phyloP scores from a whole-genome alignment of 495 filamentous ascomycete genomes.

The Thozetella sp. region DNA sequence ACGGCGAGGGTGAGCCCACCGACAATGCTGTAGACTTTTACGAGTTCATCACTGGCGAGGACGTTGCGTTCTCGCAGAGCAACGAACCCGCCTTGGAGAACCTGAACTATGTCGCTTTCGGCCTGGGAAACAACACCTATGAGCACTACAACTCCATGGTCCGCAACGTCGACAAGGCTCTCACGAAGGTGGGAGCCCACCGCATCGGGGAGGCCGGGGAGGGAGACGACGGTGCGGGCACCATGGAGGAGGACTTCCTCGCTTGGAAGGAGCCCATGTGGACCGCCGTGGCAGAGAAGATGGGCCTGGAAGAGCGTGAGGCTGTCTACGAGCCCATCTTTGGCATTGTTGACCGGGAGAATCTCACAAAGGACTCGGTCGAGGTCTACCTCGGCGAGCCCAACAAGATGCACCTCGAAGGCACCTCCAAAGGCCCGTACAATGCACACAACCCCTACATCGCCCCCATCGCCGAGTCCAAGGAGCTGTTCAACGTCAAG shows the following conservation, averaged over 20 bases:
- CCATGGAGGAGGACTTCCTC: constrained; percentile 99
- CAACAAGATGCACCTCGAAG: constrained; percentile 93
- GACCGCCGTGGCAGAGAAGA: constrained; percentile 74
- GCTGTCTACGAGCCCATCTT: constrained; percentile 95
- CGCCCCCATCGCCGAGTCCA: constrained; percentile 88
- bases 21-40: constrained; percentile 99
- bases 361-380: constrained; percentile 74
- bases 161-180: constrained; percentile 78
- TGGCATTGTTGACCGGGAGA: constrained; percentile 75
- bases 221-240: constrained; percentile 96
- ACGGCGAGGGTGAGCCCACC: constrained; percentile 97
- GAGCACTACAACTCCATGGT: constrained; percentile 99
- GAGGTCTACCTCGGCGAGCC: constrained; percentile 95
- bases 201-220: constrained; percentile 89
- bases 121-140: constrained; percentile 98
- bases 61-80: constrained; percentile 77
- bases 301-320: constrained; percentile 93
- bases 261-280: constrained; percentile 99
- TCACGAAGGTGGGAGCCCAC: constrained; percentile 78
- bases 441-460: constrained; percentile 97
- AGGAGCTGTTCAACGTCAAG: constrained; percentile 89
- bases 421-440: constrained; percentile 82
- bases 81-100: constrained; percentile 78
- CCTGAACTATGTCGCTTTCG: constrained; percentile 93
- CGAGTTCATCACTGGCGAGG: constrained; percentile 87